Base-by-base conservation (phyloP, 2,329 filamentous ascomycete genomes). In the Dactylellina haptotyla region DNA sequence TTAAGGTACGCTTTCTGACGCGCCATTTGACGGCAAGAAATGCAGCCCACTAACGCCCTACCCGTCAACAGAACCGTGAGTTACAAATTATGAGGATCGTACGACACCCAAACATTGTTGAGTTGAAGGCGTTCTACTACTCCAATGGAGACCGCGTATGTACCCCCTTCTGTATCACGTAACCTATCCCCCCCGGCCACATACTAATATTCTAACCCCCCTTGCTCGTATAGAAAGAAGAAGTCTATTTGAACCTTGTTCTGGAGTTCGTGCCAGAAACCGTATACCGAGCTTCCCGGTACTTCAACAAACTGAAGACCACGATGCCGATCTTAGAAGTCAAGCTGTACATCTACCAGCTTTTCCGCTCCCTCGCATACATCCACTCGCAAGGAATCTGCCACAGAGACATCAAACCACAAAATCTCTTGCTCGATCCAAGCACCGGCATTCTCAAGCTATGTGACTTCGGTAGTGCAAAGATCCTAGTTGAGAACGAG, bases 251-350 rank as follows among this genome's bases (percentile, higher is more conserved):
- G 77, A 99, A 99, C 80, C 87, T 99, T 75, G 94, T 99, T 58
- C 92, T 98, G 82, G 95, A 99, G 82, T 99, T 93, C 79, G 95
- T 99, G 54, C 95, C 95, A 56, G 95, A 99, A 84, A 99, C 95
- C 10, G 95, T 99, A 57, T 99, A 99, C 83, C 90, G 95, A 80
- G 95, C 95, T 45, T 98, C 95, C 76, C 90, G 95, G 79, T 98
- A 97, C 84, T 99, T 99, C 87, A 98, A 96, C 87, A 99, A 99
- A 85, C 90, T 98, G 90, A 99, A 98, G 88, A 96, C 93, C 4
- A 97, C 94, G 59, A 99, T 99, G 95, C 95, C 95, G 14, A 97
- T 94, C 79, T 88, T 99, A 78, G 95, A 99, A 83, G 93, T 98
- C 81, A 99, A 99, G 86, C 90, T 99, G 75, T 99, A 98, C 86